These are phyloP conservation scores for Leptographium procerum DNA, from an alignment of 2,329 filamentous ascomycete species.

Conservation along the genomic window DNA sequence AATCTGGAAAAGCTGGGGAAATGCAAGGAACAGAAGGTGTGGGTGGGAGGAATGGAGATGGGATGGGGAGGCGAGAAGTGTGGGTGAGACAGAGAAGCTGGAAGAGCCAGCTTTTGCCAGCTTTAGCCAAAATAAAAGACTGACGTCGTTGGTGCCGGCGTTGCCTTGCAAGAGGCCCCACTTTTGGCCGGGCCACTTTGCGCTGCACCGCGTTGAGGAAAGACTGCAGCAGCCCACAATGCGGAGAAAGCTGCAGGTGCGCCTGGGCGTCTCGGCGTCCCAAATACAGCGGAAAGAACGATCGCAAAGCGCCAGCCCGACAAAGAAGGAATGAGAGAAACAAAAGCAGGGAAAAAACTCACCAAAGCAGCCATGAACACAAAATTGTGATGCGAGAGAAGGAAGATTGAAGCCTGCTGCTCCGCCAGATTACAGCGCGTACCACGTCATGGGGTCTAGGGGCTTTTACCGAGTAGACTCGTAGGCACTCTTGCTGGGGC, in stretches of 20 bases:
- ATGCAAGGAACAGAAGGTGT: no score
- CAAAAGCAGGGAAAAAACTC: not conserved
- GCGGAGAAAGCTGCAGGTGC: not conserved
- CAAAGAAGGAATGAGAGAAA: not conserved
- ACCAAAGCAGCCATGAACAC: slow-evolving; percentile 6
- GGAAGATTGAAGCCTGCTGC: not conserved
- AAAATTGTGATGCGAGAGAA: not conserved
- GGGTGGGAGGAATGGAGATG: not conserved
- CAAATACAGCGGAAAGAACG: not conserved
- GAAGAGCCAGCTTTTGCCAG: not conserved
- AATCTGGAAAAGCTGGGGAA: not conserved
- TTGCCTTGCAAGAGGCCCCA: not conserved
- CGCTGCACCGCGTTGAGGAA: not conserved
- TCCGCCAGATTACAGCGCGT: not conserved
- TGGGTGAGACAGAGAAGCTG: not conserved
- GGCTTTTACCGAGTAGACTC: no score
- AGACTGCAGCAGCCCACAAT: not conserved
- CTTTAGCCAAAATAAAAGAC: not conserved
- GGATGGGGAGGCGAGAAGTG: not conserved
- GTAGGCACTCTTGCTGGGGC: not conserved
- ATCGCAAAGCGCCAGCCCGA: not conserved
- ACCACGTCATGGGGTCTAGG: not conserved
- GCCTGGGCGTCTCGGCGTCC: not conserved
- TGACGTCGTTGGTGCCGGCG: not conserved
- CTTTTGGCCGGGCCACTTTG: not conserved